Percentiles rank a stretch among this genome's conserved stretches.
Evolutionary conservation across 2,329 filamentous ascomycete genomes (phyloP).

Genomic region (Aspergillus brasiliensis): DNA sequence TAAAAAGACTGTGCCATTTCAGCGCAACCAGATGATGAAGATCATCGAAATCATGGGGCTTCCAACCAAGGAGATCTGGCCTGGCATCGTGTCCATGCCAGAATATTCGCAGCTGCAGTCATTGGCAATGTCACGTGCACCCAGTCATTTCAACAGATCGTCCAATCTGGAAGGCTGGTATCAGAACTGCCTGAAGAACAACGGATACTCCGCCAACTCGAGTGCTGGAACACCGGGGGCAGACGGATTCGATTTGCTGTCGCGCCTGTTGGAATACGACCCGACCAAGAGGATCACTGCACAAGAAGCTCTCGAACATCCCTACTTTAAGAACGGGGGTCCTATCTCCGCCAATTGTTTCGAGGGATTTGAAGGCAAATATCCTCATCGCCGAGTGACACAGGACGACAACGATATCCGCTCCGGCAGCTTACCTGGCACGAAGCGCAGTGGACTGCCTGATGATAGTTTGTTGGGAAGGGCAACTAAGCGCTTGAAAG

Average conservation of each 20-base stretch:
- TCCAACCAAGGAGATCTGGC: conserved; percentile 87
- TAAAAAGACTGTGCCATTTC: conserved; percentile 96
- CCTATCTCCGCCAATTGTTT: conserved; percentile 83
- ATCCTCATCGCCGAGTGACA: conserved; percentile 85
- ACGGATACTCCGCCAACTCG: conserved; percentile 52
- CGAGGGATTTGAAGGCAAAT: conserved; percentile 82
- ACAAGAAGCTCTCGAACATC: conserved; percentile 82
- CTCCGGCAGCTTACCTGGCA: conserved; percentile 85
- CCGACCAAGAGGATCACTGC: conserved; percentile 86
- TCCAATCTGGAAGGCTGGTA: conserved; percentile 77
- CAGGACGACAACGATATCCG: conserved; percentile 95
- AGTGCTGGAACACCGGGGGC: conserved; percentile 62
- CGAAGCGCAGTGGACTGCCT: conserved; percentile 81
- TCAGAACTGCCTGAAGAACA: conserved; percentile 67
- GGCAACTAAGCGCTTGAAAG: conserved; percentile 58
- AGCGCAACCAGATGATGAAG: conserved; percentile 98
- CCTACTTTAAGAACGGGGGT: conserved; percentile 75
- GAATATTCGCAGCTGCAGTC: conserved; percentile 74
- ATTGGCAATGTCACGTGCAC: conserved; percentile 46
- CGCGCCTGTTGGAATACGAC: conserved; percentile 87
- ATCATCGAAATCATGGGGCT: conserved; percentile 96
- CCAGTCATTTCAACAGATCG: conserved; percentile 55
- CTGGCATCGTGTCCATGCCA: conserved; percentile 78
- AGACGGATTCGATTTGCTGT: conserved; percentile 80
- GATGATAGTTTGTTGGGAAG: conserved; percentile 72